Evolutionary conservation across 495 filamentous ascomycete genomes (phyloP), one percentile per base, ranked within the genome.

Genomic region (Aspergillus heteromorphus): DNA sequence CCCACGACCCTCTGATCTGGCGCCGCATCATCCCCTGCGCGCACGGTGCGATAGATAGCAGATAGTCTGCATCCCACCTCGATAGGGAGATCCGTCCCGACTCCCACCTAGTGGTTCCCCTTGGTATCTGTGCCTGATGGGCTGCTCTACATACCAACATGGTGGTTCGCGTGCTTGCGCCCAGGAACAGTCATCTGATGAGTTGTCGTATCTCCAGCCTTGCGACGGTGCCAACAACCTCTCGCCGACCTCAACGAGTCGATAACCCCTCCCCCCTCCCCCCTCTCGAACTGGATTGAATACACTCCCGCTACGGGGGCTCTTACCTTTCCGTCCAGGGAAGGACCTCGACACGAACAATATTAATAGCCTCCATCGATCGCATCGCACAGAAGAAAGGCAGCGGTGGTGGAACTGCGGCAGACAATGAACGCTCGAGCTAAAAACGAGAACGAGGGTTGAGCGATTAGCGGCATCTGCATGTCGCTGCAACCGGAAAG

Each of bases 401-500:
- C 23, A 38, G n/a, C 2, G 31, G 13, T 36, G 34, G 11, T 38
- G 34, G 13, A 38, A 38, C 34, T 38, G 34, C 34, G 34, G 34
- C 34, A 38, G n/a, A n/a, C 11, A 13, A 38, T 38, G 34, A 38
- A 38, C n/a, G 34, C 40, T 20, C 20, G 40, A 11, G 17, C 7
- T 16, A 20, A 43, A 25, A 9, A 25, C 17, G 13, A 45, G 42
- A 17, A 41, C 40, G 23, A n/a, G 18, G 18, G 42, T 25, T 25
- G 20, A 8, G 23, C 20, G 9, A 47, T 7, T 47, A 47, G 43
- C 21, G 43, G 21, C 13, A 29, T 47, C 43, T 47, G 43, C 43
- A 47, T 29, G 43, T 47, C 43, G 43, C 43, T 47, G 21, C 43
- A 47, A 47, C 19, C 21, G 43, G 43, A 47, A 47, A 47, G 21